Percentiles rank a stretch among this genome's conserved stretches.
Evolutionary conservation across 2,329 filamentous ascomycete genomes (phyloP).

Genomic region (Ophiostoma piceae): DNA sequence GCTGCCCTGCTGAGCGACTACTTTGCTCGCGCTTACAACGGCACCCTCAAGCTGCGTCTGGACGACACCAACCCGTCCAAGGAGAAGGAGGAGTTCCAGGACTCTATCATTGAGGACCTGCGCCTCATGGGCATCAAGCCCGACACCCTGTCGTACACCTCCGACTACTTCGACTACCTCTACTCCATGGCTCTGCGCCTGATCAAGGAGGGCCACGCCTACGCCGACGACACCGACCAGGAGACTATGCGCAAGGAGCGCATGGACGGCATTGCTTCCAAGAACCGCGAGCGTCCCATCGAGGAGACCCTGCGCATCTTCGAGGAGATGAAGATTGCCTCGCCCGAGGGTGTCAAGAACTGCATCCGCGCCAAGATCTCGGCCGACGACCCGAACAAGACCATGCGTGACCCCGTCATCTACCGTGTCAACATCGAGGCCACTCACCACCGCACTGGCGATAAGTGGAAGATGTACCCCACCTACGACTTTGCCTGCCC

Average conservation of each 20-base stretch:
- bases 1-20: conserved; percentile 71
- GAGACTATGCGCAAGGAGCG: conserved; percentile 83
- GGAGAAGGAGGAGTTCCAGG: conserved; percentile 94
- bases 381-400: conserved; percentile 87
- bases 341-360: conserved; percentile 71
- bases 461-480: conserved; percentile 77
- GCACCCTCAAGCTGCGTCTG: conserved; percentile 84
- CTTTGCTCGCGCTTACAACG: conserved; percentile 91
- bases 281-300: conserved; percentile 67
- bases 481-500: conserved; percentile 85
- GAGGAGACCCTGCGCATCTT: conserved; percentile 85
- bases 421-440: conserved; percentile 69
- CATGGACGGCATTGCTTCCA: conserved; percentile 76
- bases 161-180: conserved; percentile 90
- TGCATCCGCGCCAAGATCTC: conserved; percentile 95
- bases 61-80: conserved; percentile 97
- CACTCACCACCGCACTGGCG: conserved; percentile 71
- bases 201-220: conserved; percentile 82
- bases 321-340: conserved; percentile 78
- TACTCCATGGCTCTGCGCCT: conserved; percentile 80
- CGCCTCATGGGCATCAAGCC: conserved; percentile 87
- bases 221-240: conserved; percentile 89
- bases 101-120: conserved; percentile 88
- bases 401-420: conserved; percentile 93
- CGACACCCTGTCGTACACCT: conserved; percentile 81